Evolutionary conservation across 176 grass and related monocot genomes (phyloP), one percentile per base, ranked within the genome.

Genomic region (Microstegium vimineum): DNA sequence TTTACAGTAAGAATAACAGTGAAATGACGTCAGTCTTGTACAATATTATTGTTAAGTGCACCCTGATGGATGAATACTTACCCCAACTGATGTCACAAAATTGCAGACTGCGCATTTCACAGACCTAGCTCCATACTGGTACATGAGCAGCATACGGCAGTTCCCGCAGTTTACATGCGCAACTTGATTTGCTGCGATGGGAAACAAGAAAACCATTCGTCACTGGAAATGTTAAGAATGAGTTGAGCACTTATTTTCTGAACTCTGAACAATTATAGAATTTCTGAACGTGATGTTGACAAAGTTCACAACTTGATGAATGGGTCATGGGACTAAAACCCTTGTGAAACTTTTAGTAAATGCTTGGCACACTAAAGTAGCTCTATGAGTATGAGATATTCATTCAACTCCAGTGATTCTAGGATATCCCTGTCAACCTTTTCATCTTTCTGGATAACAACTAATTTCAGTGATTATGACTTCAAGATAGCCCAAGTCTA

Each of bases 111-210:
- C 89, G 13, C 96, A 99, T 84, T 99, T 94, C 43, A 99, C 96
- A 20, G 96, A 99, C 85, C 96, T 74, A 56, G 96, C 96, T 62
- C 93, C 93, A 59, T 99, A 95, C 87, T 99, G 96, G 80, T 95
- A 99, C 96, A 95, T 99, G n/a, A 99, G 89, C 76, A 99, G 80
- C 93, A 99, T 95, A n/a, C 78, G 93, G 22, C 96, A 99, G 63
- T 92, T 99, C 51, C 93, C 97, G 41, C 93, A 96, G 70, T 82
- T 92, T 52, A 95, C 91, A 88, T 96, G 93, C 13, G 97, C 97
- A 40, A 99, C 93, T 71, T 96, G 97, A 81, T 99, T 99, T 37
- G 91, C 97, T 96, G 93, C 34, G 5, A 79, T 43, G 54, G 76
- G 77, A 32, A 78, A 90, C 10, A 77, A 59, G 62, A 8, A 28